A percentile compares a stretch with the other conserved stretches of the same genome.
These are phyloP conservation scores for Hyaloperonospora brassicae DNA, from an alignment of 352 stramenopile species.

Conservation along the genomic window DNA sequence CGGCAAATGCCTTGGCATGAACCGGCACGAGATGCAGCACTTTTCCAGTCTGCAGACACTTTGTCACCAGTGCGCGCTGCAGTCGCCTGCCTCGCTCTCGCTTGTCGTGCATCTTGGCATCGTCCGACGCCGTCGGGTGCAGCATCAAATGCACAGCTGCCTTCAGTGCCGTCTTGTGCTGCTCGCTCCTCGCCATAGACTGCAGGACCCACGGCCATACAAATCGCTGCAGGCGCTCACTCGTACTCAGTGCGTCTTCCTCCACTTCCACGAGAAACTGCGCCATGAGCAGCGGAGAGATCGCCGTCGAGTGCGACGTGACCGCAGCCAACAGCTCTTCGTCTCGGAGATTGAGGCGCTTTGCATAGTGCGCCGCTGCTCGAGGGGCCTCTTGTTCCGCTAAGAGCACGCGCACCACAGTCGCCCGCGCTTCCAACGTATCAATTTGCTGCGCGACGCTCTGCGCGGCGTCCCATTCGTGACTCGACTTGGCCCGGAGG, in stretches of 20 bases:
- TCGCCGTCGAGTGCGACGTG: constrained; percentile 1
- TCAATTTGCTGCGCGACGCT: constrained; percentile 37
- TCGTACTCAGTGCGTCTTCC: constrained; percentile 24
- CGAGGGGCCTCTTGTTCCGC: constrained; percentile 27
- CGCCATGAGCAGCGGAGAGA: constrained; percentile 32
- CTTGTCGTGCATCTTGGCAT: constrained; percentile 23
- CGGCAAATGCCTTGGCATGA: constrained; percentile 18
- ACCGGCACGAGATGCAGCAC: constrained; percentile 36
- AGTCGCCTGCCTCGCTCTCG: constrained; percentile 28
- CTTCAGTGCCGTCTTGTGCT: constrained; percentile 19
- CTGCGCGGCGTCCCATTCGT: constrained; percentile 57
- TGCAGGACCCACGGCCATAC: constrained; percentile 52
- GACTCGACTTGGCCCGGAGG: constrained; percentile 28
- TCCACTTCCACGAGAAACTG: constrained; percentile 55
- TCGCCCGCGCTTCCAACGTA: constrained; percentile 26
- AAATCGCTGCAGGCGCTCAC: constrained; percentile 35
- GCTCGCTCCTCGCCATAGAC: constrained; percentile 10
- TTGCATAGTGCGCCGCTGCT: constrained; percentile 61
- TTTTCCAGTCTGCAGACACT: constrained; percentile 28
- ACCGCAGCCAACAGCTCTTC: constrained; percentile 26
- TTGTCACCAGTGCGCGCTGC: constrained; percentile 37
- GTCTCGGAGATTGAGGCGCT: constrained; percentile 32
- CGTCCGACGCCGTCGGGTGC: constrained; percentile 10
- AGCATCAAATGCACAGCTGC: constrained; percentile 37
- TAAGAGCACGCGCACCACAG: constrained; percentile 39